A percentile compares a stretch with the other conserved stretches of the same genome.
phyloP scores from a whole-genome alignment of 2,329 filamentous ascomycete genomes.

The Neurospora sp. region DNA sequence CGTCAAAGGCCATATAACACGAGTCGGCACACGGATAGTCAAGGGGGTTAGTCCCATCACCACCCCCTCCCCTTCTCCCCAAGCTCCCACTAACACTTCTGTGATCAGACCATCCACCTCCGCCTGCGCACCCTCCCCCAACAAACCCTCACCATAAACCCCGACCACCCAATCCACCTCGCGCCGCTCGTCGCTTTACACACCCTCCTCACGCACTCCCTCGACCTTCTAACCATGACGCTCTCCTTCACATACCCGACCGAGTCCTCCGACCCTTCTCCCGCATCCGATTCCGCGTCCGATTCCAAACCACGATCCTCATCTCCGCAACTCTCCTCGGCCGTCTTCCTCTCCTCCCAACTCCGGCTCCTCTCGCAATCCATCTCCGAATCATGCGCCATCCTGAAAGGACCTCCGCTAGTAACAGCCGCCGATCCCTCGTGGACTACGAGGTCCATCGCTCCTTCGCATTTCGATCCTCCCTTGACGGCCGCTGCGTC shows the following conservation, averaged over 20 bases:
- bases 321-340: conserved; percentile 37
- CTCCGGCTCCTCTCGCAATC: conserved; percentile 31
- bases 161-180: conserved; percentile 45
- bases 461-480: conserved; percentile 30
- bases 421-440: conserved; percentile 20
- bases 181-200: conserved; percentile 62
- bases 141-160: conserved; percentile 38
- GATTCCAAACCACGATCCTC: not conserved
- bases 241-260: conserved; percentile 54
- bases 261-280: conserved; percentile 7
- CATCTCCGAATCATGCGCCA: conserved; percentile 34
- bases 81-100: not conserved
- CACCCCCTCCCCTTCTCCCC: too few species aligned
- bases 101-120: conserved; percentile 58
- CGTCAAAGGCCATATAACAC: conserved; percentile 85
- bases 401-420: not conserved
- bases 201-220: conserved; percentile 68
- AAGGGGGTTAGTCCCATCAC: conserved; percentile 58
- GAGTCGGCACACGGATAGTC: conserved; percentile 81
- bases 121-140: conserved; percentile 58
- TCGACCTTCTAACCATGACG: conserved; percentile 74
- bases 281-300: conserved; percentile 47
- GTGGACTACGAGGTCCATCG: conserved; percentile 43
- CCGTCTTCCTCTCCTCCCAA: conserved; percentile 40
- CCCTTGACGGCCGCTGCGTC: not conserved